Evolutionary conservation across 2,329 filamentous ascomycete genomes (phyloP), one percentile per base, ranked within the genome.

Genomic region (Leptographium flavum): DNA sequence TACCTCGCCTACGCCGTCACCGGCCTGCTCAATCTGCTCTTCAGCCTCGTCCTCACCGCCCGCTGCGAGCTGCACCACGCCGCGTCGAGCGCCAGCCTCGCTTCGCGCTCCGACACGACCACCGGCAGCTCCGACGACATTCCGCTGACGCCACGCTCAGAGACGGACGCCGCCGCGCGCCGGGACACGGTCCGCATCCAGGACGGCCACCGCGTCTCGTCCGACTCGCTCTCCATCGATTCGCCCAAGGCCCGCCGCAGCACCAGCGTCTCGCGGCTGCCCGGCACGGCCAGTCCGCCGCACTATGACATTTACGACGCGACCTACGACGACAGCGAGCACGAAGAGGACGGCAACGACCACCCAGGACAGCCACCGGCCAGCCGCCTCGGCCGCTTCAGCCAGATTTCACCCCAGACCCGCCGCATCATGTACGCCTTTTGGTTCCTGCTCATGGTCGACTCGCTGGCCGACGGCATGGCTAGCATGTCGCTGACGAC

Each of bases 391-490:
- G 60, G 58, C 51, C 66, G 58, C 42, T 63, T 76, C 33, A 60
- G 70, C 2, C 65, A 74, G 49, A 79, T 82, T 43, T 81, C 78
- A 0, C 57, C 60, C 1, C 60, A 70, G 14, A 80, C 78, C 0
- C 66, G 71, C 13, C 66, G 63, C 2, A 67, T 76, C 54, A 79
- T 82, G 70, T 74, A 73, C 57, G 74, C 74, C 42, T 63, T 83
- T 4, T 82, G 78, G 75, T 70, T 79, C 47, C 67, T 83, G 8
- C 66, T 83, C 10, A 69, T 71, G 21, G 63, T 82, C 22, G 79
- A 83, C 58, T 77, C 75, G 2, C 63, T 81, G 10, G 75, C 78
- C 14, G 77, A 81, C 52, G 77, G 78, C 22, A 81, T 82, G 74
- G 69, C 71, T n/a, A 67, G 65, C 4, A 71, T 73, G 52, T 66